Conservation (phyloP, 371 early-diverging fungal species). For the Choanephora cucurbitarum region DNA sequence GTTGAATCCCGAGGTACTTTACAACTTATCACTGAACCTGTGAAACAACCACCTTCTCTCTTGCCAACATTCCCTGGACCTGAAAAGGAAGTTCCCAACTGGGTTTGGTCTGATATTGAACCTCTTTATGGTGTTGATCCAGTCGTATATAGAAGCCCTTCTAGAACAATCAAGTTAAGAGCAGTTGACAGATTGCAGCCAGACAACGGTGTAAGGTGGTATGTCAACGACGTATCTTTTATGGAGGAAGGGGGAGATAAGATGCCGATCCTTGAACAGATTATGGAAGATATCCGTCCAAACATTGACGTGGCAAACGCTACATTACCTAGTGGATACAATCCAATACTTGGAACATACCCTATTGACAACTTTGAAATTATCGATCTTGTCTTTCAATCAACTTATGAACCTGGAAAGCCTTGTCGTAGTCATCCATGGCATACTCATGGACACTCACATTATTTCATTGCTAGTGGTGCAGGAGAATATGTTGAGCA, state of each 20-base stretch:
- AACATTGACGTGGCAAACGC: background rate
- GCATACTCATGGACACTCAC: slow-evolving; percentile 48
- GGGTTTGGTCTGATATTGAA: slow-evolving; percentile 39
- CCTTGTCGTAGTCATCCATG: slow-evolving; percentile 42
- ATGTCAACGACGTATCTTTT: slow-evolving; percentile 28
- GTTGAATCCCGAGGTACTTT: background rate
- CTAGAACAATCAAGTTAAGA: slow-evolving; percentile 31
- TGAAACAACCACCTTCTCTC: background rate
- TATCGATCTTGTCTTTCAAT: slow-evolving; percentile 41
- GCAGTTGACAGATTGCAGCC: slow-evolving; percentile 15
- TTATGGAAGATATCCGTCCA: slow-evolving; percentile 4
- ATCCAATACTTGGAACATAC: slow-evolving; percentile 32
- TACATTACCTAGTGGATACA: slow-evolving; percentile 19
- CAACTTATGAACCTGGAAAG: slow-evolving; percentile 23
- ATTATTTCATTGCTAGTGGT: slow-evolving; percentile 39
- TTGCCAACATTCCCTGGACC: background rate
- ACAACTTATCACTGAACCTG: background rate
- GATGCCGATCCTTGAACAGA: slow-evolving; percentile 5
- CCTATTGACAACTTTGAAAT: slow-evolving; percentile 33
- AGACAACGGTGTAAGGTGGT: slow-evolving; percentile 20
- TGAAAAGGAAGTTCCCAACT: slow-evolving; percentile 25
- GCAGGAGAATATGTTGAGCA: slow-evolving; percentile 34
- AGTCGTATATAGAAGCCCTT: slow-evolving; percentile 10
- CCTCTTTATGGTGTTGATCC: slow-evolving; percentile 36
- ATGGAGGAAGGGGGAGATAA: slow-evolving; percentile 9